These are phyloP conservation scores for Paramyrothecium roridum DNA, from an alignment of 2,329 filamentous ascomycete species.

Conservation along the genomic window DNA sequence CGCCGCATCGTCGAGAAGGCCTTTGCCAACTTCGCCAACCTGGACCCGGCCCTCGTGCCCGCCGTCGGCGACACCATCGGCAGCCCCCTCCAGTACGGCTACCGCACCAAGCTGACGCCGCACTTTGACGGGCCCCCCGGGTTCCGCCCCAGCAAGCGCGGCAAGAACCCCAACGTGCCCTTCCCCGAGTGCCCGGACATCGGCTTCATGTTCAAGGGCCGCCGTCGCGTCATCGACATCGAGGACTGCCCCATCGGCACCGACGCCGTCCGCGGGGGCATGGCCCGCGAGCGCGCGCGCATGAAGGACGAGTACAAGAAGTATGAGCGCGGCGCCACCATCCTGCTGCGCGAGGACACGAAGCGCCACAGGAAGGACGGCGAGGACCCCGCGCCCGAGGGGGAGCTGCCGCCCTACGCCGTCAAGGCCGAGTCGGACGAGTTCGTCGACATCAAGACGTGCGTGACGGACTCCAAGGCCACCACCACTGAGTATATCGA, in stretches of 20 bases:
- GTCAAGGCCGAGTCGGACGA: constrained; percentile 48
- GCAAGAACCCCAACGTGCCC: constrained; percentile 40
- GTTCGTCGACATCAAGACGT: constrained; percentile 78
- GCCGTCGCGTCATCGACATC: constrained; percentile 79
- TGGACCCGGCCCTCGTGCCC: constrained; percentile 73
- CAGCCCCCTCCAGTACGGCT: constrained; percentile 86
- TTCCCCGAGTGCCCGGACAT: constrained; percentile 72
- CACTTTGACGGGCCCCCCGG: constrained; percentile 82
- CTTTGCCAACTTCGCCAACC: constrained; percentile 83
- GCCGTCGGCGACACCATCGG: constrained; percentile 79
- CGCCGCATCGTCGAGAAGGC: constrained; percentile 84
- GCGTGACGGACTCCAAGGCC: constrained; percentile 81
- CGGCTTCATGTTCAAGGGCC: constrained; percentile 88
- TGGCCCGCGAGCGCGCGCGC: constrained; percentile 73
- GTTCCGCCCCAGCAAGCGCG: constrained; percentile 44
- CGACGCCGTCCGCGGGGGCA: constrained; percentile 74
- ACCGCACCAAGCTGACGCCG: constrained; percentile 94
- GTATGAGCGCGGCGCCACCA: constrained; percentile 80
- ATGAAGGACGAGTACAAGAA: constrained; percentile 67
- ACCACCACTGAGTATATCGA: constrained; percentile 86
- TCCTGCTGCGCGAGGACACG: constrained; percentile 86
- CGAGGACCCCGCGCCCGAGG: constrained; percentile 20
- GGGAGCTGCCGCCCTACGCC: constrained; percentile 26
- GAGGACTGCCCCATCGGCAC: constrained; percentile 97
- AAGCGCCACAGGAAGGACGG: constrained; percentile 56